These are phyloP conservation scores for Hypoxylon fragiforme DNA, from an alignment of 495 filamentous ascomycete genomes.

Conservation along the genomic window DNA sequence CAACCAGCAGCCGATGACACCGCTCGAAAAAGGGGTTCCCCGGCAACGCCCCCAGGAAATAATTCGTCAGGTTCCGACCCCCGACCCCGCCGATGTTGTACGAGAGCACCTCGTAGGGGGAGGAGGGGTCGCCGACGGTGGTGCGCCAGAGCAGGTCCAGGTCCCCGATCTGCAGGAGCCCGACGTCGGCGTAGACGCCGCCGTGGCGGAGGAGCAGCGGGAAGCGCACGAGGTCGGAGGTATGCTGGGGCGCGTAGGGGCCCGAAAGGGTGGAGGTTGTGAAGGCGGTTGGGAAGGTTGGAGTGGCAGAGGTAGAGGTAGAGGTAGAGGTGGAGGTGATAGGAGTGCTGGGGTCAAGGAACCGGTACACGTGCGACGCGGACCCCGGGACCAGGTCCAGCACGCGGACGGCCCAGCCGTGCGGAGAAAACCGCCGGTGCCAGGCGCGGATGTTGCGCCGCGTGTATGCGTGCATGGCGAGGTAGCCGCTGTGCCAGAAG, in stretches of 20 bases:
- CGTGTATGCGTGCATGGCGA: conserved; percentile 53
- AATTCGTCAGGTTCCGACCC: conserved; percentile 49
- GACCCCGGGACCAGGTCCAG: conserved; percentile 50
- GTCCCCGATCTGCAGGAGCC: conserved; percentile 59
- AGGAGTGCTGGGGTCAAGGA: too few relatives aligned
- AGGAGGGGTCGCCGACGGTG: conserved; percentile 49
- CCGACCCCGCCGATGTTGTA: conserved; percentile 46
- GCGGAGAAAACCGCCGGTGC: conserved; percentile 54
- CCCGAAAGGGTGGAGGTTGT: conserved; percentile 51
- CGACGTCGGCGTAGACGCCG: conserved; percentile 60
- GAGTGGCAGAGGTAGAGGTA: conserved; percentile 46
- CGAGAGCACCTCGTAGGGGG: conserved; percentile 51
- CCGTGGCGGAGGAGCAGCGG: conserved; percentile 59
- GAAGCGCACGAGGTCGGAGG: conserved; percentile 59
- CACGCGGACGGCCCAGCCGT: conserved; percentile 58
- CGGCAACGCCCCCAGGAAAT: conserved; percentile 47
- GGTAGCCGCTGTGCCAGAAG: conserved; percentile 58
- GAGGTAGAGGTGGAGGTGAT: too few relatives aligned
- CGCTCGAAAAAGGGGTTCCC: conserved; percentile 54
- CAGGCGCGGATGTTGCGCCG: conserved; percentile 59
- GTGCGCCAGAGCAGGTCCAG: conserved; percentile 54
- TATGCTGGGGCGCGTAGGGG: conserved; percentile 54
- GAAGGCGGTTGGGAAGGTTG: conserved; percentile 53
- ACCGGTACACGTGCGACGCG: conserved; percentile 50
- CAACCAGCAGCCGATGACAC: conserved; percentile 54